Conservation (phyloP, 2,329 filamentous ascomycete genomes). For the Ophiostoma tasmaniense region DNA sequence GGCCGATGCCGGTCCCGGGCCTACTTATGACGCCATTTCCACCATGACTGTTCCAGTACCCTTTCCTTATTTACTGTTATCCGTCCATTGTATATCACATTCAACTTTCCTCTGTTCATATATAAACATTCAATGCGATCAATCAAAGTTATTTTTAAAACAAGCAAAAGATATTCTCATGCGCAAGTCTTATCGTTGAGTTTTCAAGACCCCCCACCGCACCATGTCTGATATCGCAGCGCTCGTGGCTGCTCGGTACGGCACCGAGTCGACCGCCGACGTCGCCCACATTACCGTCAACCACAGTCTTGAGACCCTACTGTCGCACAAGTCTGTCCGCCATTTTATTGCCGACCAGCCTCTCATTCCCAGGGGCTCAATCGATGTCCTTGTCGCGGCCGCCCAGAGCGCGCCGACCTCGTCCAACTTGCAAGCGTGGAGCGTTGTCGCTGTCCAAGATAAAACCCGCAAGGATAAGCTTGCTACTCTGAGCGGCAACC, state of each 20-base stretch:
- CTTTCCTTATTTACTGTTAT: not conserved
- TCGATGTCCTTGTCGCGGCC: constrained; percentile 27
- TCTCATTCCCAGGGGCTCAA: constrained; percentile 21
- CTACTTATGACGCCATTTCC: constrained; percentile 1
- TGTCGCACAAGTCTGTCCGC: constrained; percentile 27
- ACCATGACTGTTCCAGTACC: not conserved
- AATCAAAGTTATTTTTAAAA: not conserved
- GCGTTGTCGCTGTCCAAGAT: constrained; percentile 26
- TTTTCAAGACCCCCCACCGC: not conserved
- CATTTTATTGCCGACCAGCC: constrained; percentile 22
- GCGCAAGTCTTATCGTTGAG: not conserved
- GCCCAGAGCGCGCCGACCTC: constrained; percentile 30
- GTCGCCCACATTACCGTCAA: constrained; percentile 21
- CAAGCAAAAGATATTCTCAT: not conserved
- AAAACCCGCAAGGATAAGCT: constrained; percentile 24
- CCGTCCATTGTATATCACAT: not conserved
- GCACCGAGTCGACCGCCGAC: constrained; percentile 4
- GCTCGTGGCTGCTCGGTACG: constrained; percentile 9
- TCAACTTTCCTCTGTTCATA: not conserved
- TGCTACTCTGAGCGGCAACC: constrained; percentile 23
- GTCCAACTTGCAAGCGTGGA: constrained; percentile 30
- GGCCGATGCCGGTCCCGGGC: not conserved
- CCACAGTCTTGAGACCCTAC: constrained; percentile 23
- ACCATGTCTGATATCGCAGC: constrained; percentile 6
- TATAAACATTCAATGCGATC: not conserved